These are phyloP conservation scores for Adansonia rubrostipa DNA, from an alignment of 441 rosid genomes.

Conservation along the genomic window DNA sequence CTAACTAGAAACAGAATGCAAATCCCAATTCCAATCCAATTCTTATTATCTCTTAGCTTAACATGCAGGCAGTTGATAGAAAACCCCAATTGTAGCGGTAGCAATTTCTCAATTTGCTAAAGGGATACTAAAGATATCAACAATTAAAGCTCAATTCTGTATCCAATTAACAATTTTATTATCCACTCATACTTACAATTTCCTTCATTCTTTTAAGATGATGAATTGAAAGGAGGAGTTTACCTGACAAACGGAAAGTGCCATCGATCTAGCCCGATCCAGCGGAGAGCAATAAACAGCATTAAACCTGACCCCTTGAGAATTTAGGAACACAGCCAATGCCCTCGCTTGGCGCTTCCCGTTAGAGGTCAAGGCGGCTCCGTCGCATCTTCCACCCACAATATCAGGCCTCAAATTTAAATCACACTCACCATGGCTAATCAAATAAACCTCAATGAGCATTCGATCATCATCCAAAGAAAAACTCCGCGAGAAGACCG, in stretches of 20 bases:
- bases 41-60: slow-evolving; percentile 1
- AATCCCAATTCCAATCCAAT: not conserved
- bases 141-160: slow-evolving; percentile 7
- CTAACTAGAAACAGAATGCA: not conserved
- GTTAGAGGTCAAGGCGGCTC: slow-evolving; percentile 65
- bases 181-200: not conserved
- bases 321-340: slow-evolving; percentile 78
- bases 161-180: slow-evolving; percentile 1
- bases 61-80: slow-evolving; percentile 4
- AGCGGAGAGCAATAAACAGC: slow-evolving; percentile 79
- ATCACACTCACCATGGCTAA: slow-evolving; percentile 83
- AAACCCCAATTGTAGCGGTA: slow-evolving; percentile 7
- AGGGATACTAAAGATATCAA: slow-evolving; percentile 6
- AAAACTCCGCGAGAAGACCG: slow-evolving; percentile 52
- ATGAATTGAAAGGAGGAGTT: not conserved
- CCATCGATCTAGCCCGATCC: slow-evolving; percentile 87
- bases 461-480: slow-evolving; percentile 54
- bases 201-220: not conserved
- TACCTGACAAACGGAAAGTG: slow-evolving; percentile 81
- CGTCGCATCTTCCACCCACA: slow-evolving; percentile 80
- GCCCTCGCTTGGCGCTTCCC: slow-evolving; percentile 96
- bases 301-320: slow-evolving; percentile 71
- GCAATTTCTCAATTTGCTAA: not conserved
- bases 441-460: slow-evolving; percentile 65
- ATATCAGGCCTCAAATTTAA: slow-evolving; percentile 71